A percentile compares a stretch with the other conserved stretches of the same genome.
These are phyloP conservation scores for Umbelopsis sp. DNA, from an alignment of 192 early-diverging fungal genomes.

Conservation along the genomic window DNA sequence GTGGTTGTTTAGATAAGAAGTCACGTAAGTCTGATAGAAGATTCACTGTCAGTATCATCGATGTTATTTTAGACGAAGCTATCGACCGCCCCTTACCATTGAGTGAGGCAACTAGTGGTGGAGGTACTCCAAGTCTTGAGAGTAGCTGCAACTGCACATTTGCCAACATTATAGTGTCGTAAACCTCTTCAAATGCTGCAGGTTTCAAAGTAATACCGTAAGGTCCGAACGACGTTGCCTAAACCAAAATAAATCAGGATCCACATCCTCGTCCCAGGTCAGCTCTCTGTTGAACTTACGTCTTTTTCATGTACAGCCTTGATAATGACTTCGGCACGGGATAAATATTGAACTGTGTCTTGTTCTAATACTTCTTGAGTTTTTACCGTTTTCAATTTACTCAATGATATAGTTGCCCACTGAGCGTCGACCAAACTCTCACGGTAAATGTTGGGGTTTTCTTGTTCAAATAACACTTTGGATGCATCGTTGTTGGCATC, in stretches of 20 bases:
- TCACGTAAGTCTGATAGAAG: background rate
- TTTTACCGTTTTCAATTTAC: background rate
- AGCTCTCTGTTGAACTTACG: background rate
- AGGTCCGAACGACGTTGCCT: background rate
- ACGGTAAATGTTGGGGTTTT: slow-evolving; percentile 73
- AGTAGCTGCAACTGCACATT: background rate
- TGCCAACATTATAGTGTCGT: background rate
- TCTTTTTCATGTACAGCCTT: background rate
- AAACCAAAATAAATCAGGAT: background rate
- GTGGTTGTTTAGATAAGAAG: background rate
- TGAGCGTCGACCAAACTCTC: slow-evolving; percentile 71
- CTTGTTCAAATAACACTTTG: slow-evolving; percentile 73
- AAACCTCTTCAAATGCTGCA: background rate
- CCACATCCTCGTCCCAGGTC: too few relatives aligned
- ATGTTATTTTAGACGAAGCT: too few relatives aligned
- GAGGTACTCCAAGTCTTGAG: background rate
- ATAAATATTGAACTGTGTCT: background rate
- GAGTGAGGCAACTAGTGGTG: background rate
- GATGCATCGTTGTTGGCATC: slow-evolving; percentile 28
- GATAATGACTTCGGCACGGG: background rate
- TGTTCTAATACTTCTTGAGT: background rate
- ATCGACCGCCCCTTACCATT: background rate
- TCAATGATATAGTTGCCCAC: slow-evolving; percentile 36
- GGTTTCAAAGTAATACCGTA: background rate
- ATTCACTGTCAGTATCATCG: background rate